Base-by-base conservation (phyloP, 108 stramenopile species). In the Nitzschia putrida region DNA sequence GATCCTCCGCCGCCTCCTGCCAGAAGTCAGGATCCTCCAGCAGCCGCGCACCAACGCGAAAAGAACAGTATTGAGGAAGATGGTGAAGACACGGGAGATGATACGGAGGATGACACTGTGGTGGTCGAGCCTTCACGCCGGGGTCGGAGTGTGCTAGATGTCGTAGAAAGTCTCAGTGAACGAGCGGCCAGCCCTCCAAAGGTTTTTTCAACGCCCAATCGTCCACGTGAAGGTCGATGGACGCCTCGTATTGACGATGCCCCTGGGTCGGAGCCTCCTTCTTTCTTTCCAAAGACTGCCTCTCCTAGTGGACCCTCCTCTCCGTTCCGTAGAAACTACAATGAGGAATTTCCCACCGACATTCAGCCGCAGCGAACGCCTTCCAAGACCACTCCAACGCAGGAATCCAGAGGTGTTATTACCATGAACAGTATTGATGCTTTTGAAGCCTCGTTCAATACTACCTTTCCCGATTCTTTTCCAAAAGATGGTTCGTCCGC, bases 401-500 rank as follows among this genome's bases (percentile, higher is more conserved):
- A 22, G 12, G 20, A 51, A 34, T 7, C 37, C 2, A 25, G 24
- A 41, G 64, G 65, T 39, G 29, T 68, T n/a, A 74, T 43, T 68
- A 61, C 54, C 21, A 63, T 79, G 21, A 87, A 84, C 71, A 91
- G 87, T 49, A 76, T 91, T 57, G 90, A 88, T 63, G 90, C 87
- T 20, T 91, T 91, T 71, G 90, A 91, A 55, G 85, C 87, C 49
- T 91, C 90, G 4, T 91, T 91, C 77, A 66, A 74, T 10, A 85
- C 80, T 20, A 79, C 78, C 42, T 88, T 91, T 64, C 87, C 90
- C 12, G 76, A 73, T 41, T 80, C 81, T 59, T 86, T 87, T 24
- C 34, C 78, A 2, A 64, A 56, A 37, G 73, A 73, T 39, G 60
- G 39, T 24, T 47, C 3, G 0, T 24, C 41, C 14, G 23, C 13